Evolutionary conservation across 2,329 filamentous ascomycete species (phyloP).

Genomic region (Dichotomopilus funicola): DNA sequence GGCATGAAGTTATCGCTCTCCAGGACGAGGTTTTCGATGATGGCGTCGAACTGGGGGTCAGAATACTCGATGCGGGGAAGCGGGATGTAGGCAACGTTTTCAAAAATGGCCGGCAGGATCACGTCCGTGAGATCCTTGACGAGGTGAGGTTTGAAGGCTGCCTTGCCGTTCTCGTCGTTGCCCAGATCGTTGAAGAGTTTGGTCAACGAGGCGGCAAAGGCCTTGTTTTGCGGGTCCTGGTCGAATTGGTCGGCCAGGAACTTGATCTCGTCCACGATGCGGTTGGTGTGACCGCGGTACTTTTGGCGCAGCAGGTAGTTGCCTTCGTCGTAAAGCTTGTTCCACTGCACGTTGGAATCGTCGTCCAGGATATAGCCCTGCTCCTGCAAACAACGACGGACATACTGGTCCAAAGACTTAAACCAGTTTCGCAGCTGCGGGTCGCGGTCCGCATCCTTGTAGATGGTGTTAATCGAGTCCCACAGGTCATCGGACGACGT

Average conservation of each 20-base stretch:
- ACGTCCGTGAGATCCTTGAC: constrained; percentile 83
- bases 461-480: constrained; percentile 77
- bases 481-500: constrained; percentile 85
- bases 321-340: constrained; percentile 76
- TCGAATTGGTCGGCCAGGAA: constrained; percentile 88
- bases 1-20: constrained; percentile 97
- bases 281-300: constrained; percentile 80
- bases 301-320: constrained; percentile 81
- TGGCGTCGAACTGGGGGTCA: constrained; percentile 74
- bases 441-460: constrained; percentile 79
- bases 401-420: constrained; percentile 66
- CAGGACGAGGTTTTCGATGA: constrained; percentile 90
- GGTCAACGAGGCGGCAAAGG: constrained; percentile 67
- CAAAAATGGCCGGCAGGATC: constrained; percentile 75
- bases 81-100: constrained; percentile 82
- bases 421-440: constrained; percentile 88
- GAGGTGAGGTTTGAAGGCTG: constrained; percentile 86
- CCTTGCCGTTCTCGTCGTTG: constrained; percentile 75
- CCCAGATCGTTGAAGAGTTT: constrained; percentile 87
- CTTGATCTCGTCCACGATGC: constrained; percentile 81
- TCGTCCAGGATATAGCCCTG: constrained; percentile 89
- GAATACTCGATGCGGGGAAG: constrained; percentile 91
- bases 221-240: constrained; percentile 76
- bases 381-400: constrained; percentile 78
- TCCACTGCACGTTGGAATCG: constrained; percentile 71